Percentiles rank a stretch among this genome's conserved stretches.
These are phyloP conservation scores for Meyerozyma athensensis DNA, from an alignment of 1,139 yeast species.

Conservation along the genomic window DNA sequence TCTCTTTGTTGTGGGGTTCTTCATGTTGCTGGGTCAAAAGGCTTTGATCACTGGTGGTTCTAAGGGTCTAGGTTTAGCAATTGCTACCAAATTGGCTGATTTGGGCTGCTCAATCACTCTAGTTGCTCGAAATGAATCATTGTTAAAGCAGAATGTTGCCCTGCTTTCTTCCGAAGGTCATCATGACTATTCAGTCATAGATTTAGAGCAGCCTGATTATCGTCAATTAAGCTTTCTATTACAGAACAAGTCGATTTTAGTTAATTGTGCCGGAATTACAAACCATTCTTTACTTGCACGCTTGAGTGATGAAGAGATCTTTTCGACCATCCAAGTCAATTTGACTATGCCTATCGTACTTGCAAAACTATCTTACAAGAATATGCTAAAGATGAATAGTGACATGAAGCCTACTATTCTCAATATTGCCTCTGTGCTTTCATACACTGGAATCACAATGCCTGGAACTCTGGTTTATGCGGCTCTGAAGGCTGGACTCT, in stretches of 20 bases:
- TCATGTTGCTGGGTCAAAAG: constrained; percentile 18
- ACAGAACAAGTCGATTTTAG: constrained; percentile 38
- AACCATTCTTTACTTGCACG: constrained; percentile 53
- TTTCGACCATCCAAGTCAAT: constrained; percentile 53
- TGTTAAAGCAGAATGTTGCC: constrained; percentile 28
- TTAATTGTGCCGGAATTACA: constrained; percentile 82
- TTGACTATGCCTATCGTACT: constrained; percentile 62
- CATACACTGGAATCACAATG: constrained; percentile 31
- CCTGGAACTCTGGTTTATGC: constrained; percentile 75
- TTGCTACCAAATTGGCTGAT: constrained; percentile 53
- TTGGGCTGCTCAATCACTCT: constrained; percentile 62
- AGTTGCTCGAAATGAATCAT: constrained; percentile 48
- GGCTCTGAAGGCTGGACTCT: constrained; percentile 75
- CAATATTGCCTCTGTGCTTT: constrained; percentile 73
- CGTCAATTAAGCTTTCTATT: neutral
- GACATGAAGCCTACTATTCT: constrained; percentile 33
- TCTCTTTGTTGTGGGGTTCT: neutral
- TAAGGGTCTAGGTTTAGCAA: constrained; percentile 71
- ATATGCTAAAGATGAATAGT: constrained; percentile 40
- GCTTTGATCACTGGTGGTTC: constrained; percentile 86
- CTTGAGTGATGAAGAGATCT: constrained; percentile 40
- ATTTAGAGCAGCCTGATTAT: constrained; percentile 32
- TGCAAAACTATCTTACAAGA: constrained; percentile 38
- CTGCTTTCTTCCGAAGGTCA: constrained; percentile 23
- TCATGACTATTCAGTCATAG: constrained; percentile 51